Conservation (phyloP, 768 basidiomycete species). For the Fistulinella prunicolor region DNA sequence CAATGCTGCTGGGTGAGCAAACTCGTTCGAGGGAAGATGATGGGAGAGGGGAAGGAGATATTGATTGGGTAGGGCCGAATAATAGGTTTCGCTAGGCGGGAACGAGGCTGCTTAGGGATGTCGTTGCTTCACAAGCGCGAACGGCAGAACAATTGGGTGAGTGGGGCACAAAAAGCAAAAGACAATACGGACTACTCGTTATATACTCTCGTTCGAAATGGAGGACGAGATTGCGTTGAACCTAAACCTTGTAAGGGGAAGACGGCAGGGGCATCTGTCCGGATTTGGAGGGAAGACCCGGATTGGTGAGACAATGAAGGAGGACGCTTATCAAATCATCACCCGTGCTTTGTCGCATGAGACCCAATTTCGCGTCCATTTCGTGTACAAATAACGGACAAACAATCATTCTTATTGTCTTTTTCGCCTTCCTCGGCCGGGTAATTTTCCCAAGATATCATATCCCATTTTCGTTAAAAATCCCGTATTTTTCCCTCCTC, state of each 20-base stretch:
- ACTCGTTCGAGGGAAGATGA: slow-evolving; percentile 36
- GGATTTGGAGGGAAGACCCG: slow-evolving; percentile 22
- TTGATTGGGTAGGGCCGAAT: slow-evolving; percentile 27
- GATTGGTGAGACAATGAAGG: slow-evolving; percentile 35
- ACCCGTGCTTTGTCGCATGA: slow-evolving; percentile 29
- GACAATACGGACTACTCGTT: slow-evolving; percentile 55
- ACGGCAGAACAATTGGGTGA: slow-evolving; percentile 60
- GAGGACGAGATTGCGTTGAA: slow-evolving; percentile 37
- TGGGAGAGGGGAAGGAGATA: slow-evolving; percentile 26
- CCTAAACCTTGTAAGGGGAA: slow-evolving; percentile 25
- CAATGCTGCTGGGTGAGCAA: slow-evolving; percentile 34
- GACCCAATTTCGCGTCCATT: slow-evolving; percentile 41
- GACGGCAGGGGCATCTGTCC: slow-evolving; percentile 19
- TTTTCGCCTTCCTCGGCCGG: slow-evolving; percentile 32
- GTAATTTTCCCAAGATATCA: slow-evolving; percentile 32
- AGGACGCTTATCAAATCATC: slow-evolving; percentile 32
- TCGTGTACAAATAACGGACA: slow-evolving; percentile 38
- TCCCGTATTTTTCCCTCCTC: slow-evolving; percentile 32
- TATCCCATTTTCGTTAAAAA: slow-evolving; percentile 29
- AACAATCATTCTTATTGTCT: slow-evolving; percentile 48
- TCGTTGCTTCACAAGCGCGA: slow-evolving; percentile 46
- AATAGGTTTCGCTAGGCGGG: slow-evolving; percentile 42
- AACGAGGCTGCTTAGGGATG: slow-evolving; percentile 45
- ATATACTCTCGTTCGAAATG: slow-evolving; percentile 43
- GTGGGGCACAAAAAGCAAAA: slow-evolving; percentile 56